Base-by-base conservation (phyloP, 257 asterid species). In the Henckelia pumila region DNA sequence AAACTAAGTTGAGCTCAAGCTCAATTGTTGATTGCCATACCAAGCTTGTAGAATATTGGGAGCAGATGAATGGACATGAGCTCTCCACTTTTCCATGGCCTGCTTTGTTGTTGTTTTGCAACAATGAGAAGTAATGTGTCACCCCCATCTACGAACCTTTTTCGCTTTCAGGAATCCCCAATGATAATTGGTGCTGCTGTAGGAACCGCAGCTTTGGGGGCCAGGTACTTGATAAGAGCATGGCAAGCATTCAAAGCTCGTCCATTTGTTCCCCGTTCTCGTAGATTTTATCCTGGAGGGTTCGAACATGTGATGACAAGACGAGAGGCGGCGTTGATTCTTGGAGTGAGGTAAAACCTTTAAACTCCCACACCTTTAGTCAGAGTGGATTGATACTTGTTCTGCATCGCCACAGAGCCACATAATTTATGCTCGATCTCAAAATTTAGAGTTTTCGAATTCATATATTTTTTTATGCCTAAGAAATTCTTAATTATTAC, bases 261-360 rank as follows among this genome's bases (percentile, higher is more conserved):
- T 1, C 81, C 86, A 25, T 25, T 28, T 9, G 73, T 71, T 44
- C 92, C 96, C 21, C 70, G 50, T 17, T 64, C 80, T 37, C 82
- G 89, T 26, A 76, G 61, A 62, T 88, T 88, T 72, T 89, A 86
- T 63, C 82, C 84, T 2, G 97, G 95, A 8, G 97, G 97, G 21
- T 89, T 89, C 75, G 83, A 89, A 21, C 69, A 40, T 25, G 78
- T 55, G 72, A 88, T 89, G 95, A 86, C 87, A 2, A 82, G 83
- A 58, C 80, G 87, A 58, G 95, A 89, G 79, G 95, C 97, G 0
- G 91, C 97, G 7, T 70, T 85, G 71, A 86, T 89, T 77, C 92
- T 89, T 73, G 95, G 97, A 70, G 83, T 88, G 26, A 82, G 95
- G 97, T 86, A 61, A 64, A 58, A 50, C 16, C 30, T 69, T 30